Conservation (phyloP, 2,329 filamentous ascomycete species). For the Verticillium zaregamsianum region DNA sequence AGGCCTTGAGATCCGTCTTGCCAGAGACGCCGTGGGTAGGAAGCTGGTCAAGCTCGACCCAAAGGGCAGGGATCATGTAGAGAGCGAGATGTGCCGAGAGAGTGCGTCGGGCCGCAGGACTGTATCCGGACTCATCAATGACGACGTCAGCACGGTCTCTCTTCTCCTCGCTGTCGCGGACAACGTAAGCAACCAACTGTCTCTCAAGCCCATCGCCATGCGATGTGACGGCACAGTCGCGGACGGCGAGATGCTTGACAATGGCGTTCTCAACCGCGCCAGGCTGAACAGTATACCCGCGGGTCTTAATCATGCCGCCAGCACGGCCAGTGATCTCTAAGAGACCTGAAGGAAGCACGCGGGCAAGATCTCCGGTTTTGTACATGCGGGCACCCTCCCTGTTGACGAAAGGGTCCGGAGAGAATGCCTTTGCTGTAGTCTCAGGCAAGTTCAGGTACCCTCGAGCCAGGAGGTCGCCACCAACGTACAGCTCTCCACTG, state of each 20-base stretch:
- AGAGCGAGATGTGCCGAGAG: conserved; percentile 66
- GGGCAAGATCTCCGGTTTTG: conserved; percentile 67
- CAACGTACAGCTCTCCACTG: conserved; percentile 71
- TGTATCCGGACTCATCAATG: conserved; percentile 68
- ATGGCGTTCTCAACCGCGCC: conserved; percentile 73
- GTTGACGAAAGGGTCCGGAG: conserved; percentile 58
- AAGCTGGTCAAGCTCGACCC: conserved; percentile 67
- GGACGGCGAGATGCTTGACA: conserved; percentile 64
- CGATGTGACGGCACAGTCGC: conserved; percentile 67
- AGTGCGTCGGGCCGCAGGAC: conserved; percentile 61
- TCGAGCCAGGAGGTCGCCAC: conserved; percentile 67
- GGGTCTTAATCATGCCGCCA: conserved; percentile 76
- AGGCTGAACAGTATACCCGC: conserved; percentile 74
- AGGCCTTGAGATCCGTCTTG: conserved; percentile 68
- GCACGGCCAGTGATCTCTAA: conserved; percentile 74
- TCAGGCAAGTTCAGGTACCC: conserved; percentile 80
- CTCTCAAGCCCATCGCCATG: conserved; percentile 72
- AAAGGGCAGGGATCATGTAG: conserved; percentile 78
- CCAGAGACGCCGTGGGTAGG: conserved; percentile 77
- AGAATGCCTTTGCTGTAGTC: conserved; percentile 69
- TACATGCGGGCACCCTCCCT: conserved; percentile 65
- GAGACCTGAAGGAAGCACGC: conserved; percentile 61
- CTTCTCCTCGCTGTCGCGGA: conserved; percentile 58
- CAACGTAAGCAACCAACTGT: conserved; percentile 73
- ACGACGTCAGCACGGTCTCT: conserved; percentile 57